Conservation (phyloP, 345 rosid species). For the Sonneratia alba region DNA sequence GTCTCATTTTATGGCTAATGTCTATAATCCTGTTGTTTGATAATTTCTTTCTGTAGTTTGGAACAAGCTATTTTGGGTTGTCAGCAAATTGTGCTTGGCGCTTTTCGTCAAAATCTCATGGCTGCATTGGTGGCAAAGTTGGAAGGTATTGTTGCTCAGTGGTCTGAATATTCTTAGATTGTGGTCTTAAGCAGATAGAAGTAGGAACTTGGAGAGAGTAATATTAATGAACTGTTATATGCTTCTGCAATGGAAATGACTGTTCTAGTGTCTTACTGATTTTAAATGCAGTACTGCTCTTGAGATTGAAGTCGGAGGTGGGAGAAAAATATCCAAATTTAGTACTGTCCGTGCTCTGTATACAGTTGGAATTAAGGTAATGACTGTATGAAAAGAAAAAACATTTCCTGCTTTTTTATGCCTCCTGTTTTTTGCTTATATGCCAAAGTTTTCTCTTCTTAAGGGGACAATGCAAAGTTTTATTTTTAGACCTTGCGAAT, state of each 20-base stretch:
- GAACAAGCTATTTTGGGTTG: conserved; percentile 60
- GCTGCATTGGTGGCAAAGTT: conserved; percentile 63
- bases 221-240: background rate
- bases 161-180: background rate
- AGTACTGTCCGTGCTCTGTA: conserved; percentile 74
- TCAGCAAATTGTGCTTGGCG: conserved; percentile 65
- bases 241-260: background rate
- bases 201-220: background rate
- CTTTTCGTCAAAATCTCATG: conserved; percentile 77
- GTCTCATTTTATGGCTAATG: background rate
- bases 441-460: background rate
- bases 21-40: conserved; percentile 7
- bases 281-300: conserved; percentile 51
- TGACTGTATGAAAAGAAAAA: background rate
- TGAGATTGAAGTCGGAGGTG: conserved; percentile 90
- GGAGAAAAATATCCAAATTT: conserved; percentile 80
- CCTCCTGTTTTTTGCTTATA: background rate
- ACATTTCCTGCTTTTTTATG: background rate
- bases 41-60: conserved; percentile 37
- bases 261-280: conserved; percentile 2
- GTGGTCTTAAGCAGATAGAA: background rate
- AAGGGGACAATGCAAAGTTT: background rate
- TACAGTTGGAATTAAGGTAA: conserved; percentile 79
- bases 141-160: conserved; percentile 50
- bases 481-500: background rate